phyloP scores from a whole-genome alignment of 441 rosid species.

The Euphorbia schlechtendalii region DNA sequence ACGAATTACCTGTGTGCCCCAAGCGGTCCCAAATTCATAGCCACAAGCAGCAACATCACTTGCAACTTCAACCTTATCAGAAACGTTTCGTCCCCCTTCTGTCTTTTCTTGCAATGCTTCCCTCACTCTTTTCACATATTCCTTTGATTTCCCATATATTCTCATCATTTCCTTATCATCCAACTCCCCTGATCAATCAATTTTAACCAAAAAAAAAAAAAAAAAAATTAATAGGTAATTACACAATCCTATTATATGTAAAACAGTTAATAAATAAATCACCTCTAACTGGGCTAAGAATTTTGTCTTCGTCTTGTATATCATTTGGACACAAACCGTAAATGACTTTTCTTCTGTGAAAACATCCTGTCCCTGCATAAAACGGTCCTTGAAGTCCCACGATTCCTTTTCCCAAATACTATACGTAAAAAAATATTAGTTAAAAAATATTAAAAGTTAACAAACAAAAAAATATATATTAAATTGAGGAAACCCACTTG shows the following conservation, averaged over 20 bases:
- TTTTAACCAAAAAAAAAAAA: neutral
- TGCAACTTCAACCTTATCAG: conserved; percentile 26
- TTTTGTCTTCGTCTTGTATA: conserved; percentile 3
- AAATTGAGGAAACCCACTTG: conserved; percentile 10
- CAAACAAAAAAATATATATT: too few species aligned
- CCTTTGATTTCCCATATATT: conserved; percentile 41
- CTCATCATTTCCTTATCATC: conserved; percentile 14
- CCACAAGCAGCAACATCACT: conserved; percentile 33
- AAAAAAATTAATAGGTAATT: too few species aligned
- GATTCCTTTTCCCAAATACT: conserved; percentile 34
- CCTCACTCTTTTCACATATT: conserved; percentile 29
- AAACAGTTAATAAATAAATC: neutral
- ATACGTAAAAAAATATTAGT: too few species aligned
- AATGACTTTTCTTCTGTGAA: conserved; percentile 52
- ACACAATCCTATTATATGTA: neutral
- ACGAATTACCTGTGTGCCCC: conserved; percentile 43
- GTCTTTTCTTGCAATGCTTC: conserved; percentile 38
- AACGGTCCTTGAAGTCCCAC: conserved; percentile 52
- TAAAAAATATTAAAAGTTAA: too few species aligned
- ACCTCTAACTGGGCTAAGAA: conserved; percentile 17
- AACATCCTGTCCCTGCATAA: conserved; percentile 54
- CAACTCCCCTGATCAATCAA: conserved; percentile 20
- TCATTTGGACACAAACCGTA: conserved; percentile 37
- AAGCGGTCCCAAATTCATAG: conserved; percentile 38
- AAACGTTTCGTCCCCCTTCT: conserved; percentile 14